These are phyloP conservation scores for Geosmithia putterillii DNA, from an alignment of 2,329 filamentous ascomycete species.

Conservation along the genomic window DNA sequence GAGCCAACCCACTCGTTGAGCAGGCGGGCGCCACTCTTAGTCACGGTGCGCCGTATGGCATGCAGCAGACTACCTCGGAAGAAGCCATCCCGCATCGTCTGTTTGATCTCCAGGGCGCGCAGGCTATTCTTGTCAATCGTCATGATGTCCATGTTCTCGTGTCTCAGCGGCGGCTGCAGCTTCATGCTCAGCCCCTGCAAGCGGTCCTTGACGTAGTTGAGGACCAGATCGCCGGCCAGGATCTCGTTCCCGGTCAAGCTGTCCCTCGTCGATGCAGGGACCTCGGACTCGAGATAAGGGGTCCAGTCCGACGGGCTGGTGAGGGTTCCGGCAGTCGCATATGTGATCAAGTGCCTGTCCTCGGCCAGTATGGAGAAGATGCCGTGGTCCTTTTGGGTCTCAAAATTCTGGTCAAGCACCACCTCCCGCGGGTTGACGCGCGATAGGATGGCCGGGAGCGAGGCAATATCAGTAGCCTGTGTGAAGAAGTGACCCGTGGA, in stretches of 20 bases:
- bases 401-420: constrained; percentile 56
- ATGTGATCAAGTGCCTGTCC: constrained; percentile 66
- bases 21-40: constrained; percentile 78
- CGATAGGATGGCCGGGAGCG: constrained; percentile 69
- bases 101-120: constrained; percentile 76
- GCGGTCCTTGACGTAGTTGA: constrained; percentile 73
- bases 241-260: constrained; percentile 59
- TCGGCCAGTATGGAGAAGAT: constrained; percentile 60
- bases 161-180: constrained; percentile 68
- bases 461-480: constrained; percentile 57
- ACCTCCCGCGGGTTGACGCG: constrained; percentile 78
- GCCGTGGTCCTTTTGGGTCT: constrained; percentile 43
- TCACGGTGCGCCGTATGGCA: constrained; percentile 79
- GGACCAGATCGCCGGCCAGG: constrained; percentile 63
- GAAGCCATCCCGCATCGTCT: constrained; percentile 68
- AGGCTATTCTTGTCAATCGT: constrained; percentile 85
- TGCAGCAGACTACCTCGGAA: constrained; percentile 80
- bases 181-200: constrained; percentile 69
- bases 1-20: constrained; percentile 78
- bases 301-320: constrained; percentile 53
- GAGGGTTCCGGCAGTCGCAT: constrained; percentile 39
- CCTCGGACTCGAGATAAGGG: constrained; percentile 62
- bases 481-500: constrained; percentile 93
- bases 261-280: constrained; percentile 37
- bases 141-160: constrained; percentile 69